These are phyloP conservation scores for Cryptococcus maquisensis DNA, from an alignment of 1,284 basidiomycete genomes.

Conservation along the genomic window DNA sequence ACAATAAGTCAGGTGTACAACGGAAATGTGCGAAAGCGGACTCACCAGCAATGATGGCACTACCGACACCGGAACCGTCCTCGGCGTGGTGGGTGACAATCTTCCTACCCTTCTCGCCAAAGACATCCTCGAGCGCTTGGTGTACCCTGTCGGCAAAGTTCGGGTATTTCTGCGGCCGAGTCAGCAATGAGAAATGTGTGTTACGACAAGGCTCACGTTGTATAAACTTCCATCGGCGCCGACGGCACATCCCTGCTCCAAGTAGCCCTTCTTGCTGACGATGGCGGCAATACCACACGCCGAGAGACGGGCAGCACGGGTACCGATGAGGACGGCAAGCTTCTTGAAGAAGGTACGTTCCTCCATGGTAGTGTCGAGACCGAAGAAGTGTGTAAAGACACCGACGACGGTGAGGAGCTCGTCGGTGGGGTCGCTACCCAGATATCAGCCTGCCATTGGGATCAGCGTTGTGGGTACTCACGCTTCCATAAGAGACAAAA, in stretches of 20 bases:
- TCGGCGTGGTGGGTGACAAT: slow-evolving; percentile 88
- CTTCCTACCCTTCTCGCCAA: slow-evolving; percentile 86
- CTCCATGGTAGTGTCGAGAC: slow-evolving; percentile 84
- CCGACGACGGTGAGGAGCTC: slow-evolving; percentile 94
- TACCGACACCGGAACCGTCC: slow-evolving; percentile 93
- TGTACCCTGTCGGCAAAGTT: slow-evolving; percentile 85
- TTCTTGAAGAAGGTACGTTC: slow-evolving; percentile 94
- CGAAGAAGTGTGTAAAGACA: slow-evolving; percentile 93
- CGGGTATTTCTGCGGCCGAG: slow-evolving; percentile 74
- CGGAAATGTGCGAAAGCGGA: background rate
- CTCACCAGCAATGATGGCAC: slow-evolving; percentile 87
- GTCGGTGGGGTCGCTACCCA: slow-evolving; percentile 83
- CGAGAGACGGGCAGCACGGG: slow-evolving; percentile 78
- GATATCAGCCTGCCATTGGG: background rate
- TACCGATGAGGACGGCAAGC: slow-evolving; percentile 82
- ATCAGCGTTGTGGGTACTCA: slow-evolving; percentile 33
- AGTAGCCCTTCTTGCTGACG: slow-evolving; percentile 83
- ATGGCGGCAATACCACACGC: slow-evolving; percentile 93
- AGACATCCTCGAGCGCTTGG: slow-evolving; percentile 82
- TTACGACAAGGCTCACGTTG: slow-evolving; percentile 59
- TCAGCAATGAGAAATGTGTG: background rate
- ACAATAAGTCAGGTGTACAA: background rate
- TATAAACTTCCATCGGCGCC: slow-evolving; percentile 91
- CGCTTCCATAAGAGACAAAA: slow-evolving; percentile 94
- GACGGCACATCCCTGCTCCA: slow-evolving; percentile 76